Conservation (phyloP, 139 green algal species). For the Chlamydomonas eustigma region DNA sequence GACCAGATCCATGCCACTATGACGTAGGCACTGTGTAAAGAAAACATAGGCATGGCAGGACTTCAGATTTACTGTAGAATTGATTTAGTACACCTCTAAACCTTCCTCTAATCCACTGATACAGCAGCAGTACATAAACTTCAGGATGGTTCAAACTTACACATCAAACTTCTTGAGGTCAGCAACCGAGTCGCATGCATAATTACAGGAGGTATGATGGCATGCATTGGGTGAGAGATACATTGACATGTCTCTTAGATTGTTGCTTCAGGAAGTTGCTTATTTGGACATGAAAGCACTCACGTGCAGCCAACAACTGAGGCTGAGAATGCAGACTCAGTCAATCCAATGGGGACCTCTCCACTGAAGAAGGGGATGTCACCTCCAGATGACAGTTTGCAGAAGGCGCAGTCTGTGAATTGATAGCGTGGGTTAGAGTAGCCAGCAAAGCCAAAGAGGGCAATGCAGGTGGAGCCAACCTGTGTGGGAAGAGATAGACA, state of each 20-base stretch:
- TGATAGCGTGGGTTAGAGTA: constrained; percentile 48
- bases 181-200: too few species aligned
- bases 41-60: too few species aligned
- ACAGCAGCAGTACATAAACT: too few species aligned
- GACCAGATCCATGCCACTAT: constrained; percentile 78
- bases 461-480: constrained; percentile 56
- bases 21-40: constrained; percentile 53
- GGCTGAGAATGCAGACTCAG: constrained; percentile 55
- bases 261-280: too few species aligned
- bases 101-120: too few species aligned
- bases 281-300: too few species aligned
- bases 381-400: constrained; percentile 33
- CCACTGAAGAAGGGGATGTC: constrained; percentile 40
- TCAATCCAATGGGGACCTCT: constrained; percentile 47
- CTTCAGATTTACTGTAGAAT: too few species aligned
- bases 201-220: constrained; percentile 2
- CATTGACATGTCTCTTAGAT: too few species aligned
- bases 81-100: too few species aligned
- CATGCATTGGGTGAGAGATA: neutral
- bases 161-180: too few species aligned
- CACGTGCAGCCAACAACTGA: constrained; percentile 70
- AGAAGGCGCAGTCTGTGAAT: constrained; percentile 53
- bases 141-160: too few species aligned
- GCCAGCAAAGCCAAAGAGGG: constrained; percentile 67
- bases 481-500: constrained; percentile 23